Evolutionary conservation across 148 eudicot species (phyloP), one percentile per base, ranked within the genome.

Genomic region (Mesembryanthemum crystallinum): DNA sequence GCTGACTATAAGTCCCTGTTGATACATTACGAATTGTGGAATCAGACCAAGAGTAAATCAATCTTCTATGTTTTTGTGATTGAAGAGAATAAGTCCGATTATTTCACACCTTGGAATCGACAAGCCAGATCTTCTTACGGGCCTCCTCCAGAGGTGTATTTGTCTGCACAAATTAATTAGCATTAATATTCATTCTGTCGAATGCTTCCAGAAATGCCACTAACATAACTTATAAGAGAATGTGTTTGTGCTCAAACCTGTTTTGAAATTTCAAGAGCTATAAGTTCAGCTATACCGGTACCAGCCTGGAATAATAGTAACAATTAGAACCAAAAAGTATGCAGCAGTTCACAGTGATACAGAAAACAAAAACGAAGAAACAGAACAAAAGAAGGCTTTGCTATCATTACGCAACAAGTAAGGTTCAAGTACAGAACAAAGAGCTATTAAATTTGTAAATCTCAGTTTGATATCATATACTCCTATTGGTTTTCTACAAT

Each of bases 221-320:
- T 45, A 63, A 64, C 51, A 60, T 65, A 7, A 28, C 8, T 35
- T 54, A 17, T 30, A 24, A 35, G 10, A 60, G 63, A 39, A 54
- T 76, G 65, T 58, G 57, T 32, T 69, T 58, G 32, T 7, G 21
- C 42, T 45, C 82, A 69, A 54, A 96, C 99, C 97, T 96, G 99
- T 83, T 96, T 96, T 72, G 99, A 92, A 73, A 96, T 96, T 85
- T 96, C 92, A 28, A 88, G 91, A 76, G 98, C 97, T 72, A 96
- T 96, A 75, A 96, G 99, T 71, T 96, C 99, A 18, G 98, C 99
- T 30, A 96, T 96, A 24, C 98, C 98, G 27, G 98, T 93, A 28
- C 98, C 98, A 81, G 98, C 98, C 98, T 93, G 87, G 63, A 84
- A 32, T 42, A 66, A 82, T 23, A 43, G 28, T 12, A 47, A 59